Base-by-base conservation (phyloP, 2,329 filamentous ascomycete genomes). In the Claviceps capensis region DNA sequence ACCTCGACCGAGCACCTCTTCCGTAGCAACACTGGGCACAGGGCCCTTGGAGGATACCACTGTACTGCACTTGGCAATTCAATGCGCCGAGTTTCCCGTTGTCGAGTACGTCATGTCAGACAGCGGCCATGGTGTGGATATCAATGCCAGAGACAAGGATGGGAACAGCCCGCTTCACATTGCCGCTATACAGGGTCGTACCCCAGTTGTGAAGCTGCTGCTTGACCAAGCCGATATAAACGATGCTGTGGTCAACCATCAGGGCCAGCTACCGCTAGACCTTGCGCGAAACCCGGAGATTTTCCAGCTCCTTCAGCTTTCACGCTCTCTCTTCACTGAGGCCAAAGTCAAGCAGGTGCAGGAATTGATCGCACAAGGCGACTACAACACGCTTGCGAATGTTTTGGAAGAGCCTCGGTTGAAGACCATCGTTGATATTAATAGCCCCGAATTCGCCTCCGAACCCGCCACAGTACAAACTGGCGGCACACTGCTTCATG, bases 91-190 rank as follows among this genome's bases (percentile, higher is more conserved):
- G 65, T 78, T 85, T 48, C 83, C 88, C 19, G 89, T 98, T 30
- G 86, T 98, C 51, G 90, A 98, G 65, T 96, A 91, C 62, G 85
- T 97, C n/a, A 71, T 98, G 44, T 90, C 88, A 1, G 78, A 88
- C 55, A 81, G 85, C 34, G 76, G 72, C 14, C 74, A 73, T 43
- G 72, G 72, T 50, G 73, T 94, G 51, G 89, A 97, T 63, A 73
- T 97, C 65, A 98, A 97, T 67, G 83, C 86, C 42, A 82, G 86
- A 55, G 93, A 98, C 69, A 85, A 86, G 59, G 91, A 97, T 61
- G 93, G 93, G 55, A 98, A 97, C 66, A 95, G 90, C 1, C 84
- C 93, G 22, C 77, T 98, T 50, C 91, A 97, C 66, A 69, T 97
- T 40, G 93, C 93, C 8, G 86, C 91, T 34, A 76, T 79, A 52